Evolutionary conservation across 2,329 filamentous ascomycete genomes (phyloP).

Genomic region (Fusarium acutatum): DNA sequence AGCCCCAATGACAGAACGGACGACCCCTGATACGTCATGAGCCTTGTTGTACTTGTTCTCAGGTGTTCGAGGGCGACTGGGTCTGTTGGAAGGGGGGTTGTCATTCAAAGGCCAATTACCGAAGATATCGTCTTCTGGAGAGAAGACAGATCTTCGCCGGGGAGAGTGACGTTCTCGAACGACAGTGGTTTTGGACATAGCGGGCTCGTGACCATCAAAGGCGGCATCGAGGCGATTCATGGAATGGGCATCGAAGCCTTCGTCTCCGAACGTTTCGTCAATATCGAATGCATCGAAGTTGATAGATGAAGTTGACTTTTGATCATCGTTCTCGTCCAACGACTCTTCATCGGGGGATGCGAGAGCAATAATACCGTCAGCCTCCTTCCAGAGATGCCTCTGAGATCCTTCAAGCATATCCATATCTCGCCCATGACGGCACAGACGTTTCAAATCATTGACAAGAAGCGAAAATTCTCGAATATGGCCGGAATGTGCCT

Average conservation of each 20-base stretch:
- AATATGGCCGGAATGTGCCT: constrained; percentile 84
- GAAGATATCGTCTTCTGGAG: constrained; percentile 73
- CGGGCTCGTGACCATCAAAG: constrained; percentile 53
- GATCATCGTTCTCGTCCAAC: constrained; percentile 48
- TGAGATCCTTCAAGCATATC: constrained; percentile 69
- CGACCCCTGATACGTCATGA: constrained; percentile 58
- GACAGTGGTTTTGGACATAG: constrained; percentile 60
- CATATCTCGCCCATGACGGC: constrained; percentile 73
- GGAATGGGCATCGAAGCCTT: constrained; percentile 57
- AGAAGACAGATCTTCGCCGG: constrained; percentile 69
- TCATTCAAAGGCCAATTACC: constrained; percentile 59
- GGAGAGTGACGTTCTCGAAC: constrained; percentile 62
- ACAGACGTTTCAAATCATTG: constrained; percentile 82
- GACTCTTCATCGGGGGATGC: constrained; percentile 74
- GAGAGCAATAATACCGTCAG: constrained; percentile 87
- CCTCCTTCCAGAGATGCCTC: constrained; percentile 76
- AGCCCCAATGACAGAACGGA: constrained; percentile 70
- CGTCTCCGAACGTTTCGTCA: constrained; percentile 56
- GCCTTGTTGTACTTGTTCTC: constrained; percentile 47
- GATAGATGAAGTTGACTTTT: constrained; percentile 49
- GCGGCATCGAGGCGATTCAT: constrained; percentile 55
- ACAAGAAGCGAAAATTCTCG: constrained; percentile 83
- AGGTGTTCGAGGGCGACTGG: constrained; percentile 54
- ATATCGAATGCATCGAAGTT: constrained; percentile 52
- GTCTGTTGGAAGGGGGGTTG: constrained; percentile 45